Evolutionary conservation across 2,329 filamentous ascomycete species (phyloP), one percentile per base, ranked within the genome.

Genomic region (Microsporum audouinii): DNA sequence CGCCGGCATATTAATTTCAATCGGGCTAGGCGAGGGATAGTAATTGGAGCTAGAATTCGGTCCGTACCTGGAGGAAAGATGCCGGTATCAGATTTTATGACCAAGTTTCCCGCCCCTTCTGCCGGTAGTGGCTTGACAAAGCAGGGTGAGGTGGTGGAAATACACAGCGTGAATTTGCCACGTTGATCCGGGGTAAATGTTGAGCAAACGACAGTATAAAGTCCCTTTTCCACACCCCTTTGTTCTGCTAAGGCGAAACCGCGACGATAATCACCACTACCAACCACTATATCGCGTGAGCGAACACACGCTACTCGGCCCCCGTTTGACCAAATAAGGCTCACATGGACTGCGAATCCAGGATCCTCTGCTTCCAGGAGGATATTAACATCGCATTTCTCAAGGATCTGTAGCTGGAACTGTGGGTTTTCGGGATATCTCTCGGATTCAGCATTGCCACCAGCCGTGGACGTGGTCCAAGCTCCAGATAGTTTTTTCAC

Each of bases 401-500:
- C 91, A 68, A 12, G 77, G 73, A 77, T 61, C 10, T 70, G 64
- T 5, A 99, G 78, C 61, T 82, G 82, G 71, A 89, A 97, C 71
- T 96, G 91, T 0, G 94, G 94, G 67, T 97, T 99, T 61, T 82
- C 79, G n/a, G 87, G 82, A 75, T 94, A 97, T 6, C 82, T 84
- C 1, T 87, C 74, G 33, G 86, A 88, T 63, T 86, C 84, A 0
- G 89, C 84, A 70, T 91, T 95, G 34, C 94, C 94, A 27, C 94
- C 94, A 2, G 91, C 89, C 0, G 87, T 91, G 57, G 86, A 83
- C 59, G 83, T 78, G 2, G 84, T 91, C 94, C 94, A 99, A 1
- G 80, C 78, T 1, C 86, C 84, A 1, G 78, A 71, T 29, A 86
- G 71, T 61, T 84, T 83, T n/a, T 75, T 79, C 62, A 82, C 79